A percentile compares a stretch with the other conserved stretches of the same genome.
phyloP scores from a whole-genome alignment of 306 rosid species.

The Begonia fuchsioides region DNA sequence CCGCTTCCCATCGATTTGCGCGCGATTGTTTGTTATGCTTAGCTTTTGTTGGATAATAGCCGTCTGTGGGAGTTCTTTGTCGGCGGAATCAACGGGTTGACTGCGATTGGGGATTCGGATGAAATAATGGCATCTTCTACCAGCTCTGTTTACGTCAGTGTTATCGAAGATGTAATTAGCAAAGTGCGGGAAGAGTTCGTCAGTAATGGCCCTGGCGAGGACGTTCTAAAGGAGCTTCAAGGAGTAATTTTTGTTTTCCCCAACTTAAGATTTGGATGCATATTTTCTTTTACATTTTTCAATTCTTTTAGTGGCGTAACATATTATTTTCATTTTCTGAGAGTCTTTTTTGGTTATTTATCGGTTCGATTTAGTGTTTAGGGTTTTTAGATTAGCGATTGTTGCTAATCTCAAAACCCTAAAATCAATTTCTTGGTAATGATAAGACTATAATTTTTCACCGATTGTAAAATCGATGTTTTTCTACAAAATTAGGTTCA shows the following conservation, averaged over 20 bases:
- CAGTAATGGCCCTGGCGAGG: constrained; percentile 77
- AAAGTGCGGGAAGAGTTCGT: constrained; percentile 87
- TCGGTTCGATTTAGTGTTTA: no score
- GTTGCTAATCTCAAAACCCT: no score
- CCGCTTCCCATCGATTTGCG: constrained; percentile 3
- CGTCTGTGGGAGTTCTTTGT: constrained; percentile 1
- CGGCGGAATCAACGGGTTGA: constrained; percentile 9
- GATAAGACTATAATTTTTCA: no score
- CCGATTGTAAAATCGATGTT: no score
- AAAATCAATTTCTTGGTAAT: no score
- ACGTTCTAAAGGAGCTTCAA: constrained; percentile 96
- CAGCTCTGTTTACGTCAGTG: constrained; percentile 77
- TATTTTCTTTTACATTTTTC: neutral
- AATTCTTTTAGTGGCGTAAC: neutral
- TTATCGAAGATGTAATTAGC: constrained; percentile 84
- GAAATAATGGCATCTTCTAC: constrained; percentile 49
- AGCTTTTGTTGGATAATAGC: constrained; percentile 2
- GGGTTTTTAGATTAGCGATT: no score
- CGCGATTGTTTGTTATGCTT: constrained; percentile 12
- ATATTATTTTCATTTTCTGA: no score
- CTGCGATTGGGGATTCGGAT: constrained; percentile 9
- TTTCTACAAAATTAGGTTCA: no score
- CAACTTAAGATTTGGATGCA: neutral
- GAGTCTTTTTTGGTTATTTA: no score
- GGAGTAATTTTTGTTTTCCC: constrained; percentile 48